Evolutionary conservation across 73 alveolate species (phyloP), one percentile per base, ranked within the genome.

Genomic region (Paramecium biaurelia): DNA sequence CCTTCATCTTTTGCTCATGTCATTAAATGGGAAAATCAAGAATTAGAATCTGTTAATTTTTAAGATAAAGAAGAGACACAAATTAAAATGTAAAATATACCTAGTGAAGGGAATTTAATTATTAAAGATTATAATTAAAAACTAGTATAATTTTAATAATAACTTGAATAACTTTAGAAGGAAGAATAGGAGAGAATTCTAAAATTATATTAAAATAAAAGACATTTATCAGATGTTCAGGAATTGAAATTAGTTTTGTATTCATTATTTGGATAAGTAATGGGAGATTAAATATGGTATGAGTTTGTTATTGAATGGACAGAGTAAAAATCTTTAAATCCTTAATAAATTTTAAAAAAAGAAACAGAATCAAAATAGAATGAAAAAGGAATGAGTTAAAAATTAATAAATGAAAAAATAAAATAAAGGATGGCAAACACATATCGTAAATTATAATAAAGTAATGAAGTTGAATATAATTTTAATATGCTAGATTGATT

Each of bases 261-360:
- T 79, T 38, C 76, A 14, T 41, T 79, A 34, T 79, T 79, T 79
- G 90, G 90, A 42, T 79, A 79, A 34, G 56, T 20, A 8, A 42
- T 43, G 1, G 90, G 90, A 38, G 90, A 79, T 79, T 79, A 79
- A 47, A 30, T 45, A 20, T 79, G 90, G 90, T 79, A 79, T 47
- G 76, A 34, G 43, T 79, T 79, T 43, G 90, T 79, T 11, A 18
- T 41, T 20, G 90, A 79, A 79, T 79, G 90, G 90, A 79, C 90
- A 0, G 90, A 79, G 20, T 10, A 79, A 45, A 79, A 79, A 47
- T 45, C 41, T 2, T 18, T 79, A 45, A 79, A 79, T 79, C 90
- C 90, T 6, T 24, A 38, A n/a, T 79, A 41, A 47, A 79, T 79
- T 14, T 79, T 79, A 43, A 79, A 79, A 20, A 63, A 63, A 63